Evolutionary conservation across 2,329 filamentous ascomycete genomes (phyloP), one percentile per base, ranked within the genome.

Genomic region (Hypocreales sp.): DNA sequence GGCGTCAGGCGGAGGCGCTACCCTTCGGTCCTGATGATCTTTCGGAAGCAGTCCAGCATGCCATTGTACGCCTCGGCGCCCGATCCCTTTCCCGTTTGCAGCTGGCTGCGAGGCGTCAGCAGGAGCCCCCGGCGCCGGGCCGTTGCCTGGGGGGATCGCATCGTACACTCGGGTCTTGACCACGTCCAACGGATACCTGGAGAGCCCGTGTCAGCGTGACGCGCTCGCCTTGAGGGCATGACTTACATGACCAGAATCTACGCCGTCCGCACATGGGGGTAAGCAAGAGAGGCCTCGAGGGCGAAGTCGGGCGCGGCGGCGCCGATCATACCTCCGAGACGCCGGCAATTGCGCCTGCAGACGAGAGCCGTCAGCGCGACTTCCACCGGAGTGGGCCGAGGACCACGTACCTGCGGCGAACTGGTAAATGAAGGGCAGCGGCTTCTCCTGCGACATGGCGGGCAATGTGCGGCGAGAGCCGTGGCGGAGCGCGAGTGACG

Each of bases 41-140:
- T 98, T 49, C 72, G 68, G 67, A 98, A 92, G 66, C 87, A 95
- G 58, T 98, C 90, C 33, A 94, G 50, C 84, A 95, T 98, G 67
- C 90, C 83, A 61, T 72, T 93, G 69, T 98, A 95, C 42, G 69
- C 64, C 45, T 95, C 90, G 39, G 76, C 76, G 33, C 83, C 82
- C 14, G 64, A 60, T 23, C 64, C 71, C 40, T 63, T 67, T 45
- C 77, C 78, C 29, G 79, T 79, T 61, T 94, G 86, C 31, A 94
- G 67, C 58, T 94, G 86, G 53, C 81, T 93, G 45, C 35, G 8
- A 3, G 8, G 5, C n/a, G n/a, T n/a, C n/a, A n/a, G n/a, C n/a
- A n/a, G n/a, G n/a, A n/a, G n/a, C n/a, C n/a, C n/a, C n/a, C n/a
- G n/a, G n/a, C n/a, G n/a, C n/a, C n/a, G n/a, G n/a, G n/a, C n/a